Evolutionary conservation across 1,139 yeast genomes (phyloP).

Genomic region (Geotrichum bryndzae): DNA sequence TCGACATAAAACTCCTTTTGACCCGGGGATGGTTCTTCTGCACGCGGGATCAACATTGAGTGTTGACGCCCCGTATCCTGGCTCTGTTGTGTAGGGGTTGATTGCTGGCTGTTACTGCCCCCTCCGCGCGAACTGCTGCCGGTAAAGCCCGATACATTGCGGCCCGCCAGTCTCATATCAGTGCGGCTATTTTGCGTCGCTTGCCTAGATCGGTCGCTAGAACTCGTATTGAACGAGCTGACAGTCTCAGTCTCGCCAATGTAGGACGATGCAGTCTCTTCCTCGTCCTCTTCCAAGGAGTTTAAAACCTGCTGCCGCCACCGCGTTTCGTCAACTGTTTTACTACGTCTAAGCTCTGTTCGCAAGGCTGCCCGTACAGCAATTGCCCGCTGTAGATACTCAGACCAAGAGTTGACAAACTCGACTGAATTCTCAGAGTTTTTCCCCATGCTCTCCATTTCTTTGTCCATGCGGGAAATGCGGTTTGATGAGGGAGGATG

Average conservation of each 20-base stretch:
- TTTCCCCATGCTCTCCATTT: not conserved
- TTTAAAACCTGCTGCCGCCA: slow-evolving; percentile 2
- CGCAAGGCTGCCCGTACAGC: slow-evolving; percentile 33
- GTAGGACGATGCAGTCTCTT: slow-evolving; percentile 2
- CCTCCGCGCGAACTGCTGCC: not conserved
- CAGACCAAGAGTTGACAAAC: slow-evolving; percentile 35
- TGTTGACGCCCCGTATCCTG: not conserved
- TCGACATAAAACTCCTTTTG: not conserved
- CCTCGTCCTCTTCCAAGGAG: slow-evolving; percentile 9
- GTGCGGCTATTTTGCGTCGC: not conserved
- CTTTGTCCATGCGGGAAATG: slow-evolving; percentile 14
- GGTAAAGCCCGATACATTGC: not conserved
- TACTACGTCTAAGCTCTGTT: slow-evolving; percentile 28
- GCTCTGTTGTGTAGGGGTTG: not conserved
- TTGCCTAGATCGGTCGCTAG: not conserved
- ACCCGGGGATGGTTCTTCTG: not conserved
- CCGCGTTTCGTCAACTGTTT: slow-evolving; percentile 14
- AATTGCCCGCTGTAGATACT: slow-evolving; percentile 33
- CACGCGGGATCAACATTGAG: not conserved
- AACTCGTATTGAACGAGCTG: not conserved
- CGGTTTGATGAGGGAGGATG: slow-evolving; percentile 3
- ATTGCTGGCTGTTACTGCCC: not conserved
- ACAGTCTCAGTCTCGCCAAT: slow-evolving; percentile 8
- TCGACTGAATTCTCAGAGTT: slow-evolving; percentile 20
- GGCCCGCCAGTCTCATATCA: not conserved